Conservation (phyloP, 2,329 filamentous ascomycete genomes). For the Cladosporium colombiae region DNA sequence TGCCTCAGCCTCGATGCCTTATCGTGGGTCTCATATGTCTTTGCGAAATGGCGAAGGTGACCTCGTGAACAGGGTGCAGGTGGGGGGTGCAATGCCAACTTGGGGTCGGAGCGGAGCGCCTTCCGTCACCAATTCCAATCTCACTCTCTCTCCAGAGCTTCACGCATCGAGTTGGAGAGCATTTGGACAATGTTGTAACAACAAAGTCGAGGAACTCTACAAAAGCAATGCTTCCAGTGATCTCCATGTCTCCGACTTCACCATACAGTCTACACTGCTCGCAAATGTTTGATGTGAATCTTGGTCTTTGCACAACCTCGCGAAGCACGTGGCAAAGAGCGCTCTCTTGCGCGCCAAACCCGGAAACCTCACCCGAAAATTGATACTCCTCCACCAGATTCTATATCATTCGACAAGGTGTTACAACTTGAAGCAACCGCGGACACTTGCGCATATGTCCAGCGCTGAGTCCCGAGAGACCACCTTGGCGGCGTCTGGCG, state of each 20-base stretch:
- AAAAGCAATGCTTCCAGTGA: not conserved
- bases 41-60: not conserved
- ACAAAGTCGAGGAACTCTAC: not conserved
- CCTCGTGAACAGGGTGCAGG: not conserved
- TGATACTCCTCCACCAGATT: not conserved
- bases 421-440: not conserved
- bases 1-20: not conserved
- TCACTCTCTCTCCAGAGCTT: not conserved
- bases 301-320: not conserved
- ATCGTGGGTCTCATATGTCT: not conserved
- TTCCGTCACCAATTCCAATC: not conserved
- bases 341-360: not conserved
- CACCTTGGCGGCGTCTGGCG: slow-evolving; percentile 12
- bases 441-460: not conserved
- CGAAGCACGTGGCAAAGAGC: not conserved
- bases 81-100: not conserved
- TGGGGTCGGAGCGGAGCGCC: not conserved
- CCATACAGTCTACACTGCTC: not conserved
- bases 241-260: not conserved
- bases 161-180: not conserved
- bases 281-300: not conserved
- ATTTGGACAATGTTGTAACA: not conserved
- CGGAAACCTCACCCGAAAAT: not conserved
- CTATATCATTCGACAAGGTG: not conserved
- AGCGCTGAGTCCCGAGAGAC: not conserved